These are phyloP conservation scores for Rhizopus delemar DNA, from an alignment of 371 early-diverging fungal species.

Conservation along the genomic window DNA sequence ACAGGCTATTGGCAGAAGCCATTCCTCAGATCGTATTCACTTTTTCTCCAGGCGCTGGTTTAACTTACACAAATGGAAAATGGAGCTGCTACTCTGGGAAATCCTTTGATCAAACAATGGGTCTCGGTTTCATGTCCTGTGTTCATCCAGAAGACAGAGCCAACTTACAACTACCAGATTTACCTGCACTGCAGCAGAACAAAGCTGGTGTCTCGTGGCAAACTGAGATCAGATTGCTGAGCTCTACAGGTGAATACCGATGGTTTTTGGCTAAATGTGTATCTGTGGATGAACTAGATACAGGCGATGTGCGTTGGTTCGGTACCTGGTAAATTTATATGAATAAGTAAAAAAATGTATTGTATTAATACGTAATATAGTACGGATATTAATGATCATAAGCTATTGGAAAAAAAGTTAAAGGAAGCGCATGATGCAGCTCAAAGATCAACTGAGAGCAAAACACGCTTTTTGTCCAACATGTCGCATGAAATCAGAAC, in stretches of 20 bases:
- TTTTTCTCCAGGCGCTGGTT: conserved; percentile 58
- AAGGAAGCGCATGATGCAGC: conserved; percentile 71
- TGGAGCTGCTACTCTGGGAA: conserved; percentile 63
- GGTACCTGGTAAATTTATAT: conserved; percentile 57
- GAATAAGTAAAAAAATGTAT: background rate
- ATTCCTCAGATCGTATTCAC: conserved; percentile 72
- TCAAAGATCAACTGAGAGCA: conserved; percentile 69
- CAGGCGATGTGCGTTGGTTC: conserved; percentile 64
- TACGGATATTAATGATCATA: conserved; percentile 70
- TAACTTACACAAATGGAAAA: conserved; percentile 65
- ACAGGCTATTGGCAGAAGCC: conserved; percentile 64
- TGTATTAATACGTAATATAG: conserved; percentile 14
- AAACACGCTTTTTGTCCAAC: conserved; percentile 66
- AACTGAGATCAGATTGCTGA: conserved; percentile 54
- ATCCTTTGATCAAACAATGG: conserved; percentile 56
- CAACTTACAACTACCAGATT: conserved; percentile 57
- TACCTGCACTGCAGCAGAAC: conserved; percentile 27
- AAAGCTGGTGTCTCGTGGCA: conserved; percentile 59
- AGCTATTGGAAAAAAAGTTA: conserved; percentile 62
- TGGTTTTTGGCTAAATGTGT: conserved; percentile 70
- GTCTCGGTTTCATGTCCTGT: conserved; percentile 65
- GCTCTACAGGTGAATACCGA: conserved; percentile 53
- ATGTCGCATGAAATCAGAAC: conserved; percentile 75
- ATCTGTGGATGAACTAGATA: conserved; percentile 60
- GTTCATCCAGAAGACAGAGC: conserved; percentile 65